A percentile compares a stretch with the other conserved stretches of the same genome.
phyloP scores from a whole-genome alignment of 1,139 yeast species.

The Yarrowia galli region DNA sequence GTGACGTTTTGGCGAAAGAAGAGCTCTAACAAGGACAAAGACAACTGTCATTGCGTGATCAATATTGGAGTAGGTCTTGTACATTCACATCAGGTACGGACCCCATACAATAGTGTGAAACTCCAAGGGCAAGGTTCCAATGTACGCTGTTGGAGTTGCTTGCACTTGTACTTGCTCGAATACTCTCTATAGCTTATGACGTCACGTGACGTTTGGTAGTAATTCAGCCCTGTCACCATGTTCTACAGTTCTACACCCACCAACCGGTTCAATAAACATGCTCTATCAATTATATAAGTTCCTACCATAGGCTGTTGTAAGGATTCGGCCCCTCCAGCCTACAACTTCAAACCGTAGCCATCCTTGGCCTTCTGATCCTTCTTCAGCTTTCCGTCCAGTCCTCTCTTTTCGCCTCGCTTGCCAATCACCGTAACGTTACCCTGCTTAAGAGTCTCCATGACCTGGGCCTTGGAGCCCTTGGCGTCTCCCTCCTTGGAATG shows the following conservation, averaged over 20 bases:
- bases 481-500: slow-evolving; percentile 49
- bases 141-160: not conserved
- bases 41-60: too few species aligned
- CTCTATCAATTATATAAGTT: slow-evolving; percentile 13
- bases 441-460: slow-evolving; percentile 74
- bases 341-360: slow-evolving; percentile 14
- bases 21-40: too few species aligned
- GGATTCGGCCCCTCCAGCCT: too few species aligned
- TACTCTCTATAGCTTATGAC: too few species aligned
- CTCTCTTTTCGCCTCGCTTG: slow-evolving; percentile 77
- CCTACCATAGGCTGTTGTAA: not conserved
- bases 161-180: too few species aligned
- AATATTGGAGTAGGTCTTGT: too few species aligned
- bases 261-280: not conserved
- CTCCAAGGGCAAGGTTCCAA: slow-evolving; percentile 11
- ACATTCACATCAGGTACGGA: too few species aligned
- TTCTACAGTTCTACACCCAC: not conserved
- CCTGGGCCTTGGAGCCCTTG: slow-evolving; percentile 66
- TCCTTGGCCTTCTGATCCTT: slow-evolving; percentile 48
- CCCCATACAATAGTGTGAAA: not conserved
- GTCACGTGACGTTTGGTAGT: too few species aligned
- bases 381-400: slow-evolving; percentile 71
- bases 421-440: slow-evolving; percentile 83
- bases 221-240: not conserved
- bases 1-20: too few species aligned